Evolutionary conservation across 83 land plant species (phyloP), one percentile per base, ranked within the genome.

Genomic region (Diphasiastrum complanatum): DNA sequence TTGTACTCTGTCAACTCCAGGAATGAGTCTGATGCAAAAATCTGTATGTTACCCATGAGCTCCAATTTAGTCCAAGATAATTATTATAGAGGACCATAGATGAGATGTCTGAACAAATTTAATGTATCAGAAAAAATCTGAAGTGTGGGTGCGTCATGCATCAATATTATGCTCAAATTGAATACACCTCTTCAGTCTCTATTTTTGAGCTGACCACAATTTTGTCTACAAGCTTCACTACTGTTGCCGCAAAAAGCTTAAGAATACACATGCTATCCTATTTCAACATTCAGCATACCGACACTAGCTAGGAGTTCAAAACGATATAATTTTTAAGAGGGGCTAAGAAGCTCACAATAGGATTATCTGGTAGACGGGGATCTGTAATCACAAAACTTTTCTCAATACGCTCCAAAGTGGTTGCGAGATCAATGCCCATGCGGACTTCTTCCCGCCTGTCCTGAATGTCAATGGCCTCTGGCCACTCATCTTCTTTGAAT

Each of bases 1-100:
- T 80, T 79, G 69, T 81, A 93, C 63, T 93, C 98, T n/a, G 98
- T 93, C 47, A 93, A 61, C 72, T 93, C 98, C 49, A 93, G 76
- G 66, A 93, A 93, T 73, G 91, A 84, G 41, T 93, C 98, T 22
- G 98, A 93, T 51, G 98, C 98, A 81, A 85, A 93, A 61, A 93
- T 92, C 98, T 92, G 91, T 68, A 66, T 54, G 58, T 6, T 16
- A 12, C n/a, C 33, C 65, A 14, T 2, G 40, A 19, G 22, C 27
- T 25, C 16, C 34, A 18, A 25, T 19, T 20, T 19, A 12, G 52
- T 12, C 20, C 22, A 10, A 10, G 22, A 61, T 16, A 8, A 40
- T 8, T 40, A 8, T 8, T 8, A 40, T 8, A 40, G 43, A 8
- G 16, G 43, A 40, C 16, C 16, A 40, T 40, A 16, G 43, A 38